These are phyloP conservation scores for Corrigiola litoralis DNA, from an alignment of 179 eudicot species.

Conservation along the genomic window DNA sequence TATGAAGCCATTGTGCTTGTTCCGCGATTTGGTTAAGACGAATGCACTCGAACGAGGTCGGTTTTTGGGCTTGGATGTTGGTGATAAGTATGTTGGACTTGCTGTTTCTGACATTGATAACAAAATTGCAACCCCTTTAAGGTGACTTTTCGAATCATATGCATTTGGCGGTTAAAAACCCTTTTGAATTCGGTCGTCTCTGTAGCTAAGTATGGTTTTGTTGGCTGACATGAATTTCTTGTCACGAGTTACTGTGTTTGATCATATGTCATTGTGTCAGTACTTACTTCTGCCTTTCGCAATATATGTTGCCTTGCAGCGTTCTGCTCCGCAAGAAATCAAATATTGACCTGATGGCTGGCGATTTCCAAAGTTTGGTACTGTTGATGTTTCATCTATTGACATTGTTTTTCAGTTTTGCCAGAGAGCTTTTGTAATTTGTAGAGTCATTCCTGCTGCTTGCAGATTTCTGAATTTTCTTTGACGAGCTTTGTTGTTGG, in stretches of 20 bases:
- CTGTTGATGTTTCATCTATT: constrained; percentile 23
- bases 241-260: too few species aligned
- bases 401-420: too few species aligned
- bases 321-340: constrained; percentile 74
- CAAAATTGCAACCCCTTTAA: constrained; percentile 64
- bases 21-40: constrained; percentile 39
- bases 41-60: constrained; percentile 43
- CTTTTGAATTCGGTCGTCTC: background rate
- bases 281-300: background rate
- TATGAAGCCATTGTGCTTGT: constrained; percentile 50
- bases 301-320: constrained; percentile 37
- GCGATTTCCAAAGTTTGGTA: constrained; percentile 73
- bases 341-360: constrained; percentile 75
- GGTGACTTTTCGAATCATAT: constrained; percentile 31
- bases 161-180: background rate
- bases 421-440: too few species aligned
- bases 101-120: constrained; percentile 64
- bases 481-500: constrained; percentile 68
- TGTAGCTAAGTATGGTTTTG: background rate
- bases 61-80: constrained; percentile 80
- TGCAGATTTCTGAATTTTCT: constrained; percentile 61
- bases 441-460: constrained; percentile 13
- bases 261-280: background rate
- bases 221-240: background rate
- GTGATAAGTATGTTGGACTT: constrained; percentile 79